These are phyloP conservation scores for Chaetomium olivaceum DNA, from an alignment of 2,329 filamentous ascomycete species.

Conservation along the genomic window DNA sequence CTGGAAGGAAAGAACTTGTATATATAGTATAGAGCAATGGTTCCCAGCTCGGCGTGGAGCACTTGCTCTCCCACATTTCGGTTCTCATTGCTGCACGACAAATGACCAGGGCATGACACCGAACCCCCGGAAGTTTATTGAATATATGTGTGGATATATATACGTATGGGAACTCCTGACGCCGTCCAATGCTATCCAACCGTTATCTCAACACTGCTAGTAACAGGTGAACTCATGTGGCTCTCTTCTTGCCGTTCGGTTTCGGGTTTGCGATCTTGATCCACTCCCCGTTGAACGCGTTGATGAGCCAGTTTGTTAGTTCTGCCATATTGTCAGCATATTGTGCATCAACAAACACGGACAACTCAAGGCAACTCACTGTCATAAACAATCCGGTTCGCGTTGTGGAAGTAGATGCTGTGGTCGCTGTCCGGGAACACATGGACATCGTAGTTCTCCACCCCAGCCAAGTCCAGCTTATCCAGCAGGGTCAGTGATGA, in stretches of 20 bases:
- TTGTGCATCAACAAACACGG: not conserved
- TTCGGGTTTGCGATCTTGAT: conserved; percentile 57
- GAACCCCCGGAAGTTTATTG: no score
- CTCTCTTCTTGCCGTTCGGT: conserved; percentile 39
- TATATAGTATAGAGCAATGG: no score
- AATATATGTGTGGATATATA: conserved; percentile 5
- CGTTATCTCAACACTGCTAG: not conserved
- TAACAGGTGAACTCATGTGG: not conserved
- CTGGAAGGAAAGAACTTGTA: no score
- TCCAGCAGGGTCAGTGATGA: conserved; percentile 88
- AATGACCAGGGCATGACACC: no score
- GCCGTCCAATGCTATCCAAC: conserved; percentile 17
- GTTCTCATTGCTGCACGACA: no score
- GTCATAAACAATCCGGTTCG: conserved; percentile 86
- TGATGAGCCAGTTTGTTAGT: conserved; percentile 86
- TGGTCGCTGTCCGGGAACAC: conserved; percentile 97
- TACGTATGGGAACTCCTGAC: conserved; percentile 15
- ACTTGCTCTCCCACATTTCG: no score
- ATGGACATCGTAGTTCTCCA: conserved; percentile 95
- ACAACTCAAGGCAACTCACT: conserved; percentile 59
- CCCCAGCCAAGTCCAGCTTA: conserved; percentile 73
- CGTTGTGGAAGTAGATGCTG: conserved; percentile 91
- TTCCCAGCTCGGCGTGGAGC: no score
- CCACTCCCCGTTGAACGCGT: conserved; percentile 98
- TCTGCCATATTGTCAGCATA: conserved; percentile 49